A percentile compares a stretch with the other conserved stretches of the same genome.
Evolutionary conservation across 2,329 filamentous ascomycete genomes (phyloP).

Genomic region (Fusarium sp.): DNA sequence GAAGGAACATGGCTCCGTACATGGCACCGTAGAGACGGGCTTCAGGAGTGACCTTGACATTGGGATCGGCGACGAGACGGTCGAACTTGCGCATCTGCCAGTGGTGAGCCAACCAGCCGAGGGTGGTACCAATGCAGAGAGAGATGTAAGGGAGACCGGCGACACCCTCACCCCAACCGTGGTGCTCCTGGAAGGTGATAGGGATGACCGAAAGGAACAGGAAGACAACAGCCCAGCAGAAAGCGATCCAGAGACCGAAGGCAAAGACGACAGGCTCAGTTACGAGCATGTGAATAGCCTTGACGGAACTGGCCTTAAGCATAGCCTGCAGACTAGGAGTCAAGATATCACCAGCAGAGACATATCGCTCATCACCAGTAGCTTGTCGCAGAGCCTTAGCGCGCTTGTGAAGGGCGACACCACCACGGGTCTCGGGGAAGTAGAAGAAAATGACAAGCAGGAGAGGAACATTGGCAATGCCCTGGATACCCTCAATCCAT

Average conservation of each 20-base stretch:
- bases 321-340: constrained; percentile 39
- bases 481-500: constrained; percentile 42
- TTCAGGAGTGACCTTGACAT: constrained; percentile 38
- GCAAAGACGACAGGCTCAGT: constrained; percentile 43
- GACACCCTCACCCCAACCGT: constrained; percentile 36
- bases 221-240: constrained; percentile 43
- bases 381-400: constrained; percentile 40
- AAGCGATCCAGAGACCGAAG: constrained; percentile 42
- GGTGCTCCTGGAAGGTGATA: constrained; percentile 38
- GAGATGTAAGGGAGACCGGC: constrained; percentile 39
- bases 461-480: constrained; percentile 36
- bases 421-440: constrained; percentile 40
- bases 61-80: constrained; percentile 29
- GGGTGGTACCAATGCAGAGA: constrained; percentile 34
- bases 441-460: constrained; percentile 36
- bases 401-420: constrained; percentile 38
- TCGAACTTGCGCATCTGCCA: constrained; percentile 41
- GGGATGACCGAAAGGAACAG: constrained; percentile 42
- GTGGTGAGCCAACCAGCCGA: constrained; percentile 39
- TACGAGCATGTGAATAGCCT: constrained; percentile 42
- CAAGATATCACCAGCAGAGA: constrained; percentile 39
- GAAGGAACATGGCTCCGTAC: constrained; percentile 40
- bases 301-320: constrained; percentile 40
- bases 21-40: constrained; percentile 40
- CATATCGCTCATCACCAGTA: constrained; percentile 37